phyloP scores from a whole-genome alignment of 1,284 basidiomycete genomes.

The Lentinula novae-zelandiae region DNA sequence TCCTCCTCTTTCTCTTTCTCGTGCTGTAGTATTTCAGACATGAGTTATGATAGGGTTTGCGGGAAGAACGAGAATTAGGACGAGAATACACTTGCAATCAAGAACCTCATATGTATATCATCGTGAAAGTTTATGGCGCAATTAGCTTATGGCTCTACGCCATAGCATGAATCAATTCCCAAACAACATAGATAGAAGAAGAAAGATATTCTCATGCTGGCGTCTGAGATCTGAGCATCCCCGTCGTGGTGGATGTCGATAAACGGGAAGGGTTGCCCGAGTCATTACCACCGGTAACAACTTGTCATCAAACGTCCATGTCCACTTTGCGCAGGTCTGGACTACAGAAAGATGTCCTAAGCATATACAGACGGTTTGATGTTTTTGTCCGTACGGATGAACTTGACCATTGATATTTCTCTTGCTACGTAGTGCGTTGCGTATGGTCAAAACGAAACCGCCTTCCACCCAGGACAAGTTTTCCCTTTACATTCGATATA shows the following conservation, averaged over 20 bases:
- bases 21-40: not conserved
- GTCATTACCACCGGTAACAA: not conserved
- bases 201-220: not conserved
- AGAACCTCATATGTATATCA: not conserved
- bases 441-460: conserved; percentile 70
- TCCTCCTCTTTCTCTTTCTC: not conserved
- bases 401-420: not conserved
- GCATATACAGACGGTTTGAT: conserved; percentile 66
- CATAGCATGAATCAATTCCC: not conserved
- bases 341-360: conserved; percentile 66
- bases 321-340: conserved; percentile 44
- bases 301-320: conserved; percentile 1
- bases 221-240: no score
- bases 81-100: not conserved
- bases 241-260: no score
- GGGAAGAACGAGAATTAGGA: not conserved
- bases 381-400: not conserved
- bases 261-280: no score
- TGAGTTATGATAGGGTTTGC: not conserved
- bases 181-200: not conserved
- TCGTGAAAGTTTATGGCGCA: not conserved
- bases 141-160: not conserved
- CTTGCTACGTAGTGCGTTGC: conserved; percentile 52
- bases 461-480: conserved; percentile 55
- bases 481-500: conserved; percentile 60